Base-by-base conservation (phyloP, 208 protist genomes). In the Novymonas esmeraldas region DNA sequence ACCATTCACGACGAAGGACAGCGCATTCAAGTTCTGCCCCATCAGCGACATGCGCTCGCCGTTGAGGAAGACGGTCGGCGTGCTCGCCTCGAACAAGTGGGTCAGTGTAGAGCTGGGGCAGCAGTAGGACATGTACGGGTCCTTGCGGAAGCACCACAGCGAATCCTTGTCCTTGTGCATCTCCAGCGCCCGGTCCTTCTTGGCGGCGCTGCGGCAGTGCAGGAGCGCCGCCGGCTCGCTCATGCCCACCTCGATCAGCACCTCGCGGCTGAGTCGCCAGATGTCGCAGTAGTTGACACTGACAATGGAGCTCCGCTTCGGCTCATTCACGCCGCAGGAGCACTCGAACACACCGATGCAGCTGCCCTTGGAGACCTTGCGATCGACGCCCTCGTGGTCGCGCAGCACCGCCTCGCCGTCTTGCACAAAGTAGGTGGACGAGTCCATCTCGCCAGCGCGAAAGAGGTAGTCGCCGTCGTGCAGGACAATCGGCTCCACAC, bases 281-380 rank as follows among this genome's bases (percentile, higher is more conserved):
- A 96, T 79, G 76, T 96, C 90, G 48, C 87, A 96, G 68, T 96
- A 94, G 66, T 93, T 92, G 50, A 92, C 51, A 70, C 90, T 94
- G 6, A 93, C 77, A 29, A 94, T 81, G 9, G 90, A 86, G 22
- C 31, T 73, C 26, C 56, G 75, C 71, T 94, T 94, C n/a, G 69
- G 56, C 59, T 93, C 90, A 55, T 96, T 94, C 2, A 94, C 88
- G 41, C 82, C 79, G 63, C 87, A 94, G 38, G 79, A 76, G 71
- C 90, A 95, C 70, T 96, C 90, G 64, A 96, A 96, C 48, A 92
- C 82, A n/a, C 88, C 88, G 38, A 96, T 64, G 65, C 87, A 94
- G 73, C 79, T 92, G 7, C 90, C 90, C 42, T 84, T 82, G 6
- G 71, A 65, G 6, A 93, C 62, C 46, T 50, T 36, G 5, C 39